Percentiles rank a stretch among this genome's conserved stretches.
Conservation (phyloP, 2,329 filamentous ascomycete species). For the Curvularia spicifera region DNA sequence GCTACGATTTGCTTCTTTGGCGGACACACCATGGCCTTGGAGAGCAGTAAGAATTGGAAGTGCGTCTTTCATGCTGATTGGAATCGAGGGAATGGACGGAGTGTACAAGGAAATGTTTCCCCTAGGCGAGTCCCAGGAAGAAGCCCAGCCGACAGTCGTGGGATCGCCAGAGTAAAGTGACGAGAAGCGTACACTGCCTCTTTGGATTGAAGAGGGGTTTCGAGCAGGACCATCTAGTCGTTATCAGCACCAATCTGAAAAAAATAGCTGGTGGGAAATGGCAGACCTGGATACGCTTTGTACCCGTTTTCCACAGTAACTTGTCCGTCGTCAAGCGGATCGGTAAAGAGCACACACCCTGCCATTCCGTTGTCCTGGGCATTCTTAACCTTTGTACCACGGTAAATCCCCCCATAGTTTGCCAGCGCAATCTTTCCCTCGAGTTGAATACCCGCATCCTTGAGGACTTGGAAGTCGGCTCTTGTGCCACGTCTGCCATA, state of each 20-base stretch:
- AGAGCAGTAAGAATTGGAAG: constrained; percentile 80
- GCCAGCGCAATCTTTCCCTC: constrained; percentile 57
- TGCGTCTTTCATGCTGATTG: constrained; percentile 82
- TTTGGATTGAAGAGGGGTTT: constrained; percentile 55
- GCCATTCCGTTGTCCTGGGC: constrained; percentile 55
- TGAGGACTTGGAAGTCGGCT: constrained; percentile 54
- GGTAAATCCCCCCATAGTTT: constrained; percentile 54
- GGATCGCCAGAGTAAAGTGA: constrained; percentile 57
- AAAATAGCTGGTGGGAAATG: background rate
- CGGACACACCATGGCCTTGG: constrained; percentile 77
- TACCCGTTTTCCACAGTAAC: constrained; percentile 50
- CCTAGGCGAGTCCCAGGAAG: constrained; percentile 76
- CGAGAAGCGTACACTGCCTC: constrained; percentile 65
- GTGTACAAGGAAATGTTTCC: constrained; percentile 66
- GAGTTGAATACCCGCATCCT: constrained; percentile 51
- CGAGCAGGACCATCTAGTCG: constrained; percentile 49
- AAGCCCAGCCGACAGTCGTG: constrained; percentile 69
- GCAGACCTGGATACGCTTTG: constrained; percentile 43
- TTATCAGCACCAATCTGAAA: background rate
- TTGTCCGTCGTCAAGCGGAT: constrained; percentile 56
- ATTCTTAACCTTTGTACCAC: constrained; percentile 58
- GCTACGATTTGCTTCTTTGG: constrained; percentile 47
- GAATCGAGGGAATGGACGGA: constrained; percentile 75
- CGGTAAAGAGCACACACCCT: constrained; percentile 54
- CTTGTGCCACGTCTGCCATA: constrained; percentile 44